Base-by-base conservation (phyloP, 768 basidiomycete genomes). In the Hydnum rufescens region DNA sequence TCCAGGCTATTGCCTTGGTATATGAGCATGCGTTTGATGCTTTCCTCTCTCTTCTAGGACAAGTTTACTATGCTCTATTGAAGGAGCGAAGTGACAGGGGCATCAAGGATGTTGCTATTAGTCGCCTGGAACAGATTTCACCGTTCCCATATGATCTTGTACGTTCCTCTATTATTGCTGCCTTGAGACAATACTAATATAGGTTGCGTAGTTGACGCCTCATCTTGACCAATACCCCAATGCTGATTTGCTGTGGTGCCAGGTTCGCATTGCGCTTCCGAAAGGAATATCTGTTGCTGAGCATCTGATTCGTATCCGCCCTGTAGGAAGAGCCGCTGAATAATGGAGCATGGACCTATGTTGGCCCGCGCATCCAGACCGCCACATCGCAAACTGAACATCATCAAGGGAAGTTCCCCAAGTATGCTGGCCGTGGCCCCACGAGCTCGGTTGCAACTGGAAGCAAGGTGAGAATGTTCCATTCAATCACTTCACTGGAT, bases 111-210 rank as follows among this genome's bases (percentile, higher is more conserved):
- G 74, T 99, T 57, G 93, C 82, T 25, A 95, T 99, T 61, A 92
- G 87, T 59, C 73, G 95, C 48, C 64, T 99, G 42, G 95, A 99
- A 64, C 95, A 99, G 67, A 62, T 97, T 52, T 92, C 89, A 26
- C 95, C 95, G 0, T 87, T 99, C 76, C 95, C 95, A 48, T 96
- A 97, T 62, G 93, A 97, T 60, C 68, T 92, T 50, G 83, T 90
- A 61, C 32, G 77, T 68, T 3, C 4, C 50, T 30, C 36, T 52
- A 16, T 19, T 52, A 53, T 42, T n/a, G 42, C 43, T 49, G n/a
- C 8, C 43, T 48, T 52, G 6, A 51, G 42, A 6, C 49, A 13
- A 51, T 18, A 56, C 50, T 49, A 43, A 57, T 55, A 47, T 56
- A 16, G 32, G 31, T 19, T 44, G 52, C 58, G 8, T 56, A 88